These are phyloP conservation scores for Asterophora lycoperdoides DNA, from an alignment of 768 basidiomycete genomes.

Conservation along the genomic window DNA sequence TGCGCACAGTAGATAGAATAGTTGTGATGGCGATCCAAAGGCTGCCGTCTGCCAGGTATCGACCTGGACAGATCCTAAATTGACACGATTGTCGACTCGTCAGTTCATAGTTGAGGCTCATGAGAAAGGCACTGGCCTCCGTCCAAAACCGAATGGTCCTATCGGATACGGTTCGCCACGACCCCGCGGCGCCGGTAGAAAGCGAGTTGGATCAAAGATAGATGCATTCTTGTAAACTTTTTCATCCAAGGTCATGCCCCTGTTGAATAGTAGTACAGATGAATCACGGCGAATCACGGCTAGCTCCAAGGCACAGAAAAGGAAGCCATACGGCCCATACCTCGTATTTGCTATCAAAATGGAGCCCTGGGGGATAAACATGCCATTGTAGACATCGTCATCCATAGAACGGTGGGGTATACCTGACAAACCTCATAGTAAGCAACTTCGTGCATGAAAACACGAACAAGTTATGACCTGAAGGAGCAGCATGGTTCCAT, in stretches of 20 bases:
- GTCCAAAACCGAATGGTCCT: conserved; percentile 16
- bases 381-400: conserved; percentile 16
- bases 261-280: not conserved
- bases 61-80: conserved; percentile 1
- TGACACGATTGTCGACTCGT: no score
- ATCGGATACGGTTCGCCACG: conserved; percentile 11
- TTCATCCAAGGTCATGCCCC: conserved; percentile 13
- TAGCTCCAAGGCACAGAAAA: no score
- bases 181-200: conserved; percentile 9
- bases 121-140: conserved; percentile 1
- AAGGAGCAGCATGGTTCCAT: conserved; percentile 10
- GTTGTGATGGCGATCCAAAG: conserved; percentile 20
- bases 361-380: conserved; percentile 15
- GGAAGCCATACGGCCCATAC: no score
- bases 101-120: no score
- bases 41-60: conserved; percentile 36
- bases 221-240: conserved; percentile 8
- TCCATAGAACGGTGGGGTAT: conserved; percentile 10
- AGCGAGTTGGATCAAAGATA: conserved; percentile 13
- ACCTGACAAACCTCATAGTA: not conserved
- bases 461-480: not conserved
- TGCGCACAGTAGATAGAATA: conserved; percentile 3
- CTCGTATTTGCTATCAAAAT: no score
- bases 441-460: not conserved
- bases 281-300: no score